Evolutionary conservation across 345 rosid genomes (phyloP), one percentile per base, ranked within the genome.

Genomic region (Eucalyptus erythrocorys): DNA sequence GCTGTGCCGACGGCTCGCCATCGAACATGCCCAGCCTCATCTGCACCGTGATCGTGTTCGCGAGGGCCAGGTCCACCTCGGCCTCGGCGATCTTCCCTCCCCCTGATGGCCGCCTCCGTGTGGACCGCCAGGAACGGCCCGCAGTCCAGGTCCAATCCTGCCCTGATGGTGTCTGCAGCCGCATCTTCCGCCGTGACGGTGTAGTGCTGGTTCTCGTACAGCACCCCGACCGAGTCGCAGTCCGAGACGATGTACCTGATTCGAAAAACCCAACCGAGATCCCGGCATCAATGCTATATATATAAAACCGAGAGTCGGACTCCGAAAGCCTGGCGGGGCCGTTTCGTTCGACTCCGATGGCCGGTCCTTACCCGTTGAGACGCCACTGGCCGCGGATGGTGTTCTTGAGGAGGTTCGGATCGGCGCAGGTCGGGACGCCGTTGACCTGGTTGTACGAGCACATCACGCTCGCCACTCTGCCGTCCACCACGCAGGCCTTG

Each of bases 401-500:
- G 91, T 90, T 89, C 88, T 93, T 95, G 49, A 98, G 96, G 37
- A 98, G 96, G 89, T 91, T 88, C 66, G 94, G 94, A 80, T 98
- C 99, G 17, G 99, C 99, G 88, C 99, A 98, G 4, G 99, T 95
- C 26, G 99, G 99, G 86, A 95, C 94, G 32, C 99, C 99, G 24
- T 97, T 98, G 15, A 98, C 99, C 92, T 96, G 99, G 89, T 98
- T 97, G 91, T 98, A 98, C 42, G 99, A 98, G 89, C 99, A 98
- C 99, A 98, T 98, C 4, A 98, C 98, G 91, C 99, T 97, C 0
- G 99, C 98, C 13, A 97, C 99, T 16, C 91, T 94, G 47, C 99
- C 99, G 68, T 97, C 98, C 90, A 90, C 89, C 47, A 98, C 99
- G 86, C 99, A 98, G 2, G 95, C 92, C 91, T 92, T 96, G 91